Evolutionary conservation across 2,329 filamentous ascomycete genomes (phyloP), one percentile per base, ranked within the genome.

Genomic region (Trichothecium sympodiale): DNA sequence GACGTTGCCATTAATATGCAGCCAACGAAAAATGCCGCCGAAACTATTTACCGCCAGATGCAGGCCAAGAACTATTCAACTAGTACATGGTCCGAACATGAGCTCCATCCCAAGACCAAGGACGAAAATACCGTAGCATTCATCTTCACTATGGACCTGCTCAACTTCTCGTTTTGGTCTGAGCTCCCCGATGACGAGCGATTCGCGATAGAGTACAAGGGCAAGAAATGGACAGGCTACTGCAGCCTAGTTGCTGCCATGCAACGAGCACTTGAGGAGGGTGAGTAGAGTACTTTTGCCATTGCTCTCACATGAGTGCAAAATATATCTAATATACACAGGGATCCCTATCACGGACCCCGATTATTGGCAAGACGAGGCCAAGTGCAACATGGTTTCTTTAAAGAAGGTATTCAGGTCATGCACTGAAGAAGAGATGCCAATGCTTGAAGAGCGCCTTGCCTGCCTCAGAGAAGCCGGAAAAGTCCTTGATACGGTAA

Each of bases 151-250:
- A 94, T 98, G 86, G 91, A 98, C 55, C 59, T 98, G 18, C 64
- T 98, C 34, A 98, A 98, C 55, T 98, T 96, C 54, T 93, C 81
- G 16, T 98, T 98, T 57, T 98, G 91, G 91, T 93, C 85, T 12
- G 80, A 84, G 35, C 53, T 60, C 31, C 57, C 65, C 1, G 78
- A 83, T 9, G 69, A 77, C 5, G 77, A 89, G 48, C 71, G 86
- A 9, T 98, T 89, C 56, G 73, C 82, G 8, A 72, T 98, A 29
- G 79, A 84, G 38, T 96, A 95, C 57, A 73, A 71, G 31, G 87
- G 77, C 18, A 80, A 75, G 56, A 75, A 61, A 38, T 96, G 87
- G 86, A 95, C 87, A 0, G 91, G 91, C 4, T 98, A 98, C 58
- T 94, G 84, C 80, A 94, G 87, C 55, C 62, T 98, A 38, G 85